These are phyloP conservation scores for Cystobasidium slooffiae DNA, from an alignment of 1,284 basidiomycete species.

Conservation along the genomic window DNA sequence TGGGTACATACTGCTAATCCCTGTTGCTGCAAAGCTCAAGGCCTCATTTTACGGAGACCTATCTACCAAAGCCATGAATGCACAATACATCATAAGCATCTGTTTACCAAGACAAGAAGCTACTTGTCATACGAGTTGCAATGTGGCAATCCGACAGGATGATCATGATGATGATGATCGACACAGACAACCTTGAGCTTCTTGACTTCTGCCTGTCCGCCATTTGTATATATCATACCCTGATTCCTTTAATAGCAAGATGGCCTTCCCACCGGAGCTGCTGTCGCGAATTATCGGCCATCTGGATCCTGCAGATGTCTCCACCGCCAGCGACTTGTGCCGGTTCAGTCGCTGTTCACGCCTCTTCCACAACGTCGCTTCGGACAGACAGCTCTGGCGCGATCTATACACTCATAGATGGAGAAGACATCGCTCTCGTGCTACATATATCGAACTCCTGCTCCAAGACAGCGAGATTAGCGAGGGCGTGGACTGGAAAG, in stretches of 20 bases:
- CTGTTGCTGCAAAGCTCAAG: no score
- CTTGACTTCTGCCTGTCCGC: no score
- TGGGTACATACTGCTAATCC: no score
- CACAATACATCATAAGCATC: no score
- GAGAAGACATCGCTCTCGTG: constrained; percentile 24
- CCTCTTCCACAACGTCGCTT: constrained; percentile 22
- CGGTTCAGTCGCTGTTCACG: constrained; percentile 30
- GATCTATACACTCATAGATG: constrained; percentile 22
- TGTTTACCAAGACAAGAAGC: no score
- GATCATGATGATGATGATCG: no score
- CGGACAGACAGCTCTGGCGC: constrained; percentile 28
- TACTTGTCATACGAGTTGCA: no score
- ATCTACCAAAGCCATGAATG: no score
- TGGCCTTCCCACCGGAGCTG: constrained; percentile 36
- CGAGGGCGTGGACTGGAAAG: constrained; percentile 22
- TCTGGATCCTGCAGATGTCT: constrained; percentile 13
- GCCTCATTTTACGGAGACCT: no score
- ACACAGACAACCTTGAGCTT: no score
- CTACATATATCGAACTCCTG: constrained; percentile 12
- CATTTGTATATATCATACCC: no score
- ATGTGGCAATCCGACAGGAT: no score
- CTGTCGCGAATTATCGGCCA: constrained; percentile 19
- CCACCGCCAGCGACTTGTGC: constrained; percentile 23
- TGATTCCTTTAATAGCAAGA: not conserved
- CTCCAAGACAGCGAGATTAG: constrained; percentile 5